Evolutionary conservation across 2,329 filamentous ascomycete genomes (phyloP), one percentile per base, ranked within the genome.

Genomic region (Leptosphaerulina australis): DNA sequence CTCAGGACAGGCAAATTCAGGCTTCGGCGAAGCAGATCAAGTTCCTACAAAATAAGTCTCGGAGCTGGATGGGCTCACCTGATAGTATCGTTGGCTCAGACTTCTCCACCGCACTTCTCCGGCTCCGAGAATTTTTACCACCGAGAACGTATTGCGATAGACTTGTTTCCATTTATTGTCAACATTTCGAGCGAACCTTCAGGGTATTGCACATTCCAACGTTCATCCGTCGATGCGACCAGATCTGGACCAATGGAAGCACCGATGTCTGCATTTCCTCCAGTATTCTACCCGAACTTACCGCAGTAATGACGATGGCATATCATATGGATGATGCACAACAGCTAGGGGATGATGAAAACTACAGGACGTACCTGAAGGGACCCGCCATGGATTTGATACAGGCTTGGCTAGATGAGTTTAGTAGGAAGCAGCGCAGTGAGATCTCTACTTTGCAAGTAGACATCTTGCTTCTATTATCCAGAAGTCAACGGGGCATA

Each of bases 141-240:
- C 48, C 60, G 15, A 64, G 58, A 21, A 10, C 50, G 1, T 61
- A 57, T 18, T 65, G 62, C 11, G 64, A 67, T 21, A 48, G 55
- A 26, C 55, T 67, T 15, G 39, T 66, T 3, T 18, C 45, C 2
- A 55, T 53, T 11, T 65, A 66, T 39, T 60, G 49, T 31, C 38
- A 46, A 6, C 48, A 57, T 21, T 67, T 65, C 35, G 64, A 68
- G 37, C 57, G 61, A n/a, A 60, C 60, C 9, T 56, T 61, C 29
- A 46, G 64, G 8, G 53, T 68, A 14, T 33, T 67, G 2, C 65
- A 68, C 33, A 47, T 55, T 1, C 63, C 60, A 2, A 64, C 60
- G 4, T 68, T 68, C 29, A 50, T 61, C 50, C 54, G 56, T 17
- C 58, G 61, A 14, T 67, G 65, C 33, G 34, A 57, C 1, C 39